Evolutionary conservation across 1,139 yeast species (phyloP).

Genomic region (Debaryomyces sp.): DNA sequence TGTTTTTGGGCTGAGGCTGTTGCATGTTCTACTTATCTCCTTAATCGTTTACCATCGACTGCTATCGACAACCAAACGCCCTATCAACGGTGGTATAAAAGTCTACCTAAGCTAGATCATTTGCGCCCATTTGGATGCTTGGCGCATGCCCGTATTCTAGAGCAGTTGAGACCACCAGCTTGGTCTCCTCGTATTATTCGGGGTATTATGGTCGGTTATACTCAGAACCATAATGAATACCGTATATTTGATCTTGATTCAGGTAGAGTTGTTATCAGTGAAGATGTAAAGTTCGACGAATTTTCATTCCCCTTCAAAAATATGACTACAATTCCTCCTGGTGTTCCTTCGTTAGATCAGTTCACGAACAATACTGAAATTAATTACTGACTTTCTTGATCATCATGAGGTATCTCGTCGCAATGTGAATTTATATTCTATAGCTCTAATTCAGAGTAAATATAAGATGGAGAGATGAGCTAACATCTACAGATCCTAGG

Average conservation of each 20-base stretch:
- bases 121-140: background rate
- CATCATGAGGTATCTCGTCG: no score
- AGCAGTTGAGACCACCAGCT: background rate
- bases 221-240: background rate
- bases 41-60: background rate
- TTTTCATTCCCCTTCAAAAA: background rate
- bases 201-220: background rate
- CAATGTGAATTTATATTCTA: no score
- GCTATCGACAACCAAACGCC: background rate
- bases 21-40: background rate
- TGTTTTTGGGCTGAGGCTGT: background rate
- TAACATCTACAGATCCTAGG: no score
- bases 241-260: background rate
- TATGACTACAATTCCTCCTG: background rate
- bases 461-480: no score
- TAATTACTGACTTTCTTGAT: background rate
- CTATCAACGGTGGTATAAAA: background rate
- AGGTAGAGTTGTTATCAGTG: background rate
- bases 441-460: no score
- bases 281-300: background rate
- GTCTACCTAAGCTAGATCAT: background rate
- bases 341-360: background rate
- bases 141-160: background rate
- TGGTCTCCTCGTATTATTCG: background rate
- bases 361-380: background rate